Base-by-base conservation (phyloP, 2,329 filamentous ascomycete species). In the Botrytis sinoallii region DNA sequence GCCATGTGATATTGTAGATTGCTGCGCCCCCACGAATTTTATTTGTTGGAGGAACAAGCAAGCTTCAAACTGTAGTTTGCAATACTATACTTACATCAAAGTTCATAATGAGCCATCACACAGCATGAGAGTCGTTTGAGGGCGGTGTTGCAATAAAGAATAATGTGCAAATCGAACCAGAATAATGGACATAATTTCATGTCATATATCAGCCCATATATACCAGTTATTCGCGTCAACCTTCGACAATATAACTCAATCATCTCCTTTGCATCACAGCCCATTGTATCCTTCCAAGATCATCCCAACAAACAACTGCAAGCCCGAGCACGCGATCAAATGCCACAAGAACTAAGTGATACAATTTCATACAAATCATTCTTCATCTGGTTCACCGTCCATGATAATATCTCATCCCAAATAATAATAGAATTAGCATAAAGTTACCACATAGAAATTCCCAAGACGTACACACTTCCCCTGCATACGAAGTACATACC, bases 381-480 rank as follows among this genome's bases (percentile, higher is more conserved):
- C 22, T n/a, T 40, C 44, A 38, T 67, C 32, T 32, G 14, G 44
- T 40, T 29, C 22, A 67, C 44, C 44, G 44, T 38, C 32, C 44
- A 46, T n/a, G n/a, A n/a, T n/a, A n/a, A n/a, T n/a, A 40, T 40
- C 46, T 16, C 16, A 40, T 55, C 46, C 16, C 65, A 42, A 68
- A 52, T 22, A 38, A 32, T n/a, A 22, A 57, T 57, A n/a, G 46
- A 57, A 42, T 42, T 57, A 68, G 25, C 66, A 68, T n/a, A 57
- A 38, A 68, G n/a, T 68, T 68, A 68, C 48, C 66, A 68, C 48
- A 57, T 57, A 68, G n/a, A 68, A 57, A 57, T 57, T n/a, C 25
- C 5, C 35, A 32, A 38, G 22, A 32, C 38, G 32, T 40, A 29
- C 35, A 52, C 48, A 40, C 46, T 14, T 32, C n/a, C 66, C 32